Evolutionary conservation across 495 filamentous ascomycete species (phyloP).

Genomic region (Daldinia bambusicola): DNA sequence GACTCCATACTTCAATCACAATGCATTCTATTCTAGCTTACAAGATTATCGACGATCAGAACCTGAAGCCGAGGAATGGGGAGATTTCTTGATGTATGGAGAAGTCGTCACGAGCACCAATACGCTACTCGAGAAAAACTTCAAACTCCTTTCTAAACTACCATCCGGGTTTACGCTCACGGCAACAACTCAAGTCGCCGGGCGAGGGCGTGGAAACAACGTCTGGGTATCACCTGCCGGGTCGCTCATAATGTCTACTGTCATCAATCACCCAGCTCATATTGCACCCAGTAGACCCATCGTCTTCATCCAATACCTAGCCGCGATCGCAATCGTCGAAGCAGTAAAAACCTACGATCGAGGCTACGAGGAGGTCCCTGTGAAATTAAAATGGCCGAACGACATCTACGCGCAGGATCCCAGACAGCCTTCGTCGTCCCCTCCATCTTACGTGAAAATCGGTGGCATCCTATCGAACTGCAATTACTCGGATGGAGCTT

Average conservation of each 20-base stretch:
- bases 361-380: constrained; percentile 73
- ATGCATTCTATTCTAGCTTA: constrained; percentile 79
- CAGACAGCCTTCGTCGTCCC: constrained; percentile 58
- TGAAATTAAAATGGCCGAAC: constrained; percentile 97
- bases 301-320: constrained; percentile 93
- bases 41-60: constrained; percentile 67
- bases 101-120: constrained; percentile 95
- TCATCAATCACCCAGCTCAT: constrained; percentile 81
- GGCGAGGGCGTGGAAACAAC: constrained; percentile 90
- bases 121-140: constrained; percentile 94
- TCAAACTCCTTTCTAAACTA: constrained; percentile 75
- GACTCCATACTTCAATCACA: constrained; percentile 90
- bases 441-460: constrained; percentile 84
- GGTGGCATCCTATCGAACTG: constrained; percentile 95
- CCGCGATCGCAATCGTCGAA: constrained; percentile 87
- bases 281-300: constrained; percentile 80
- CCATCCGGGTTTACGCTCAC: constrained; percentile 87
- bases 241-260: constrained; percentile 83
- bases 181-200: constrained; percentile 91
- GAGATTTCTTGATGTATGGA: constrained; percentile 82
- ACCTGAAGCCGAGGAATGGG: constrained; percentile 71
- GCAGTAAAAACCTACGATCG: constrained; percentile 82
- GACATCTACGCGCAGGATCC: constrained; percentile 91
- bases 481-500: constrained; percentile 77
- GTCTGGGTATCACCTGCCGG: constrained; percentile 95